Conservation (phyloP, 2,329 filamentous ascomycete genomes). For the Pseudocercospora macadamiae region DNA sequence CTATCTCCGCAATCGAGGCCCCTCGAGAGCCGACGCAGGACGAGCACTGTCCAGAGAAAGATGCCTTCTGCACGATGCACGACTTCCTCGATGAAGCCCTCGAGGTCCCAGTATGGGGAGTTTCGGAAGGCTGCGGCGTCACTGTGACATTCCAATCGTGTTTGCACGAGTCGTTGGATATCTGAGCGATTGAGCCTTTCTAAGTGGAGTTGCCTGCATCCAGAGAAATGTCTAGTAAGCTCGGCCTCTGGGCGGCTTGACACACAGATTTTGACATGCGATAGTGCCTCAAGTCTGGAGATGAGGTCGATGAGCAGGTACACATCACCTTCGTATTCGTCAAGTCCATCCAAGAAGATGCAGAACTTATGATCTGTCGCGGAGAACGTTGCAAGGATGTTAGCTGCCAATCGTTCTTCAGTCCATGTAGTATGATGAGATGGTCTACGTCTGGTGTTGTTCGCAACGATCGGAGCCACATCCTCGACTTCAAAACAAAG, state of each 20-base stretch:
- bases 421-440: neutral
- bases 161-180: neutral
- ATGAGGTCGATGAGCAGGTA: neutral
- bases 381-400: neutral
- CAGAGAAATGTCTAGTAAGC: neutral
- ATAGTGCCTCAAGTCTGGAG: neutral
- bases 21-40: constrained; percentile 2
- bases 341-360: neutral
- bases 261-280: neutral
- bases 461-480: neutral
- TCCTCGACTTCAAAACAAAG: neutral
- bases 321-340: neutral
- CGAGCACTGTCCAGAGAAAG: constrained; percentile 20
- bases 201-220: neutral
- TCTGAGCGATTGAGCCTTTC: neutral
- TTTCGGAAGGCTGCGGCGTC: neutral
- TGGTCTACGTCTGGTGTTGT: neutral
- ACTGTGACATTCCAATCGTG: neutral
- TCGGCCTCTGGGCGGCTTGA: neutral
- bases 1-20: constrained; percentile 15
- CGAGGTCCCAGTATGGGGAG: neutral
- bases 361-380: neutral
- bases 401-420: neutral
- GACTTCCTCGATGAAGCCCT: constrained; percentile 5
- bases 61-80: constrained; percentile 14